Percentiles rank a stretch among this genome's conserved stretches.
Evolutionary conservation across 768 basidiomycete species (phyloP).

Genomic region (Coprinopsis cinerea): DNA sequence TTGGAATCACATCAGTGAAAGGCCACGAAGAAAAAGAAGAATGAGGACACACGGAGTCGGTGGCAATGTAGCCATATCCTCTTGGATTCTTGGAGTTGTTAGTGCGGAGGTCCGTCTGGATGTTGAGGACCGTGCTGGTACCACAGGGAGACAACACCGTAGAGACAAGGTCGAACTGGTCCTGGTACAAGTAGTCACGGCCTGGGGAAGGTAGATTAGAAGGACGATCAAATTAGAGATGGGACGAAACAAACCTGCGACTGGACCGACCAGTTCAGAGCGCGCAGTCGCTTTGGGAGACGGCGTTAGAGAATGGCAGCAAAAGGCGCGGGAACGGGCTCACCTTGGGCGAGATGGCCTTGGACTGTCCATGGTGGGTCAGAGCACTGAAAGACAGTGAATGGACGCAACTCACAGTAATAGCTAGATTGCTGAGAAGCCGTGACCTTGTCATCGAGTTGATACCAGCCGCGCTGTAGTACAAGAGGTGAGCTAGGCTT

Average conservation of each 20-base stretch:
- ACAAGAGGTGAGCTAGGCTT: background rate
- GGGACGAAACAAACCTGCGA: constrained; percentile 10
- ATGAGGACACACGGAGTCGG: constrained; percentile 14
- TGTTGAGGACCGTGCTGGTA: constrained; percentile 18
- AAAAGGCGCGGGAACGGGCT: background rate
- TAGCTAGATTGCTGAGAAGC: constrained; percentile 22
- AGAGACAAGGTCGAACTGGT: constrained; percentile 21
- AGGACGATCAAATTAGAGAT: background rate
- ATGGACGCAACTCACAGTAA: no score
- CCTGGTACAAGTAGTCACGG: constrained; percentile 21
- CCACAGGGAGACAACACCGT: constrained; percentile 20
- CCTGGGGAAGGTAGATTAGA: background rate
- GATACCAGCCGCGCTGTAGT: constrained; percentile 18
- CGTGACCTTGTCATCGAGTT: constrained; percentile 20
- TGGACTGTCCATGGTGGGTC: constrained; percentile 14
- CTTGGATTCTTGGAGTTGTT: constrained; percentile 19
- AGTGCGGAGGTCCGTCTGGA: constrained; percentile 18
- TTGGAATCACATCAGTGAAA: background rate
- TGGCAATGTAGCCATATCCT: constrained; percentile 20
- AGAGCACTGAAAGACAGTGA: no score
- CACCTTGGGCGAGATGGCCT: constrained; percentile 19
- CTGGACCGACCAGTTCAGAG: constrained; percentile 18
- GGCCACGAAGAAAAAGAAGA: background rate
- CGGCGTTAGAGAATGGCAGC: background rate
- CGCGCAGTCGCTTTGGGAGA: constrained; percentile 16